Base-by-base conservation (phyloP, 176 grass and related monocot genomes). In the Alloteropsis semialata region DNA sequence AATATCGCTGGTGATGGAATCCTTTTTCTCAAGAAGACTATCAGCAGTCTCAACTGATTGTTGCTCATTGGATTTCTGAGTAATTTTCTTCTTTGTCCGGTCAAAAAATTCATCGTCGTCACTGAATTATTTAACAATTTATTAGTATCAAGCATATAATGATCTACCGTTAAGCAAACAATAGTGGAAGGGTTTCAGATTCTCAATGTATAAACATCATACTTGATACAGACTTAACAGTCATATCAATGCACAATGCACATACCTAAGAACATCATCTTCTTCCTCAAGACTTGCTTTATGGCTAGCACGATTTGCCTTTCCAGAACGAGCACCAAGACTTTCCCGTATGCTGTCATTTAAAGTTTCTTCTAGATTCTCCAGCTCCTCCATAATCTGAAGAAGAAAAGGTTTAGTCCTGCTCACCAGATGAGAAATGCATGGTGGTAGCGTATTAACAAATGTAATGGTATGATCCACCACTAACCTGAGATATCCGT, bases 31-130 rank as follows among this genome's bases (percentile, higher is more conserved):
- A 66, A 99, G 93, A 77, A 99, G 96, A 86, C 91, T 90, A 81
- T 96, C 93, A 72, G 96, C 92, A 51, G 96, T 99, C 88, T 99
- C 96, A 69, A 96, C 87, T n/a, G 90, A 82, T 68, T 92, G 84
- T 51, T 90, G 79, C 85, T 91, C 89, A 73, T 61, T 81, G 67
- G 75, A 87, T 88, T 91, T 89, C 76, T 72, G 69, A 80, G 37
- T 64, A 71, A 77, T 82, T 74, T 89, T 94, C 85, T 91, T 94
- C 86, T 90, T 95, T 11, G 96, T 99, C 66, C 96, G 96, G 65
- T 99, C 96, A 92, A 81, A 99, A 78, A 96, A 99, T 12, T 99
- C 96, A 89, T 99, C 96, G 16, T 99, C 96, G 0, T 99, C 96
- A 34, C 96, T 99, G 86, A 30, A 75, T 72, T 78, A 87, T 72